phyloP scores from a whole-genome alignment of 768 basidiomycete species.

The Steccherinum ochraceum region DNA sequence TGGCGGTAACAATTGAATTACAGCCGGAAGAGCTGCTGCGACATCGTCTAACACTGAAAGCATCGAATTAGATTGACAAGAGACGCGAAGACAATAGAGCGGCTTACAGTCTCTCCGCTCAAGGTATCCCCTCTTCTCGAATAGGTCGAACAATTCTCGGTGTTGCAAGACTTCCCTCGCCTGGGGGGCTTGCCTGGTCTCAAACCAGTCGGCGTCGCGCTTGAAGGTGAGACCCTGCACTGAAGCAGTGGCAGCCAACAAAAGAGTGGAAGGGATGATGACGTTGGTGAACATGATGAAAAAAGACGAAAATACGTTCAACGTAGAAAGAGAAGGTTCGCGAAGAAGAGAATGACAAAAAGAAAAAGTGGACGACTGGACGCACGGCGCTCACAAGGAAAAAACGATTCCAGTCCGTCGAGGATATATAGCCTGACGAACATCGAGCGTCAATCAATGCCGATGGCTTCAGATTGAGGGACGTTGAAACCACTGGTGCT shows the following conservation, averaged over 20 bases:
- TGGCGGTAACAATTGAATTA: background rate
- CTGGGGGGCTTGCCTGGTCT: background rate
- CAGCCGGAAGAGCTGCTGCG: background rate
- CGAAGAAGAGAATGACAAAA: slow-evolving; percentile 2
- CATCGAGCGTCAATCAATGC: background rate
- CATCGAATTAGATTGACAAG: too few species aligned
- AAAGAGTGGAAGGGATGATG: slow-evolving; percentile 4
- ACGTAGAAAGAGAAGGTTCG: slow-evolving; percentile 4
- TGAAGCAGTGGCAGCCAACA: background rate
- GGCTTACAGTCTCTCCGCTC: too few species aligned
- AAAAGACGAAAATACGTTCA: slow-evolving; percentile 8
- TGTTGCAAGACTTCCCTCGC: too few species aligned
- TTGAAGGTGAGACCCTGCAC: background rate
- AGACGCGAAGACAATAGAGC: too few species aligned
- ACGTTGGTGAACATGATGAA: slow-evolving; percentile 7
- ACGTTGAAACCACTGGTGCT: background rate
- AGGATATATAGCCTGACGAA: background rate
- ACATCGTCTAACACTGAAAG: background rate
- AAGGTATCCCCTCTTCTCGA: too few species aligned
- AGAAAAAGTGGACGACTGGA: slow-evolving; percentile 1
- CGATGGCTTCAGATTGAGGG: background rate
- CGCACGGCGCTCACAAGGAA: slow-evolving; percentile 8
- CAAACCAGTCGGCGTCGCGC: background rate
- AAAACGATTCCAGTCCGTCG: background rate
- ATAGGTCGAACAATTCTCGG: too few species aligned